Percentiles rank a stretch among this genome's conserved stretches.
Conservation (phyloP, 176 grass and related monocot species). For the Chrysopogon serrulatus region DNA sequence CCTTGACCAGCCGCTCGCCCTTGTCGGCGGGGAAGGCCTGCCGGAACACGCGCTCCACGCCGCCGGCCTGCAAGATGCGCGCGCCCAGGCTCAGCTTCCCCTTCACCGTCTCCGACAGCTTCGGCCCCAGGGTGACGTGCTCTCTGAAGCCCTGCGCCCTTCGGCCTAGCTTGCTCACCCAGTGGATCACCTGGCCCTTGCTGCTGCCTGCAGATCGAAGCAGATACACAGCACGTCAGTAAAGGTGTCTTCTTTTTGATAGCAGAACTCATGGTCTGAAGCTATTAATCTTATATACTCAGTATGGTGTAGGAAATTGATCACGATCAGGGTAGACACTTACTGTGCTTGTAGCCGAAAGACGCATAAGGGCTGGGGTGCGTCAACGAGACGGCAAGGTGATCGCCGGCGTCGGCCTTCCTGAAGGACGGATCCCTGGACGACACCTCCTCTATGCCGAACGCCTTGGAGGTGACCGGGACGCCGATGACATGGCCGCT, state of each 20-base stretch:
- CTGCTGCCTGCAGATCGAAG: slow-evolving; percentile 35
- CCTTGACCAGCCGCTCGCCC: slow-evolving; percentile 67
- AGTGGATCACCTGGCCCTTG: slow-evolving; percentile 54
- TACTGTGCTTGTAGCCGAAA: slow-evolving; percentile 49
- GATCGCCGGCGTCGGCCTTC: slow-evolving; percentile 24
- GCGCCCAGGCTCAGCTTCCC: slow-evolving; percentile 73
- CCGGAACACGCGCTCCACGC: slow-evolving; percentile 70
- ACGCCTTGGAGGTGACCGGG: slow-evolving; percentile 48
- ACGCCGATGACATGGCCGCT: slow-evolving; percentile 52
- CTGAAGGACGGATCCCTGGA: slow-evolving; percentile 5
- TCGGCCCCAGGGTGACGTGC: slow-evolving; percentile 52
- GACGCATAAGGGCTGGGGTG: slow-evolving; percentile 42
- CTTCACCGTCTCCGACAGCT: slow-evolving; percentile 72
- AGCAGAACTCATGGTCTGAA: not conserved
- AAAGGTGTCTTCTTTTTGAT: not conserved
- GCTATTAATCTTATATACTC: no score
- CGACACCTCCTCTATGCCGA: slow-evolving; percentile 42
- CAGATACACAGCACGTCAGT: not conserved
- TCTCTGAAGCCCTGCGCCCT: slow-evolving; percentile 52
- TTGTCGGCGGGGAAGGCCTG: slow-evolving; percentile 58
- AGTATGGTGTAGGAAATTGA: not conserved
- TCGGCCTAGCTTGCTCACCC: slow-evolving; percentile 52
- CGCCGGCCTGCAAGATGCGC: slow-evolving; percentile 62
- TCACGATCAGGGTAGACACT: not conserved
- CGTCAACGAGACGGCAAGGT: slow-evolving; percentile 37